A percentile compares a stretch with the other conserved stretches of the same genome.
These are phyloP conservation scores for Carallia pectinifolia DNA, from an alignment of 345 rosid genomes.

Conservation along the genomic window DNA sequence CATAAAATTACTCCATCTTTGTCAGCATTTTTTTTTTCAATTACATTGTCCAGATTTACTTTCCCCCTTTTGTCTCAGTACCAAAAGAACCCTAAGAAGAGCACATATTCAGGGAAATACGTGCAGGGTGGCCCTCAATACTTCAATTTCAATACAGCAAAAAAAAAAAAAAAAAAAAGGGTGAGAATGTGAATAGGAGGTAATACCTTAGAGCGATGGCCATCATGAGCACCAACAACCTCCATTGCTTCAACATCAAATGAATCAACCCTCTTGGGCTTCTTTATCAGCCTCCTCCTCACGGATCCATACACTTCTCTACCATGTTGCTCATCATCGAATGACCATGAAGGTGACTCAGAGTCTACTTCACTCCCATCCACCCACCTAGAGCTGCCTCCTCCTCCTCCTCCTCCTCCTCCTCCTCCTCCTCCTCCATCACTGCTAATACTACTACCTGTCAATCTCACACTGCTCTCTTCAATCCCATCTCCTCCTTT, in stretches of 20 bases:
- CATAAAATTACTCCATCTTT: too few relatives aligned
- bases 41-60: background rate
- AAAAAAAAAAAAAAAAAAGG: too few relatives aligned
- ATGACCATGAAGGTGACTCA: slow-evolving; percentile 46
- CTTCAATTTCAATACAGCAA: too few relatives aligned
- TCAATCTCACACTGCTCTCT: slow-evolving; percentile 53
- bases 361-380: slow-evolving; percentile 86
- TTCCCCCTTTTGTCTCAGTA: background rate
- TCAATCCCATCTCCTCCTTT: slow-evolving; percentile 69
- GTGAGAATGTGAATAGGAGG: background rate
- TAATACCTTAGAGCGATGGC: slow-evolving; percentile 54
- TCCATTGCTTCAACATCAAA: slow-evolving; percentile 98
- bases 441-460: slow-evolving; percentile 30
- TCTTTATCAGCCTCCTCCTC: slow-evolving; percentile 78
- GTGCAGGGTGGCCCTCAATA: background rate
- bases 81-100: background rate
- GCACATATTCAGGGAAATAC: background rate
- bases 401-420: slow-evolving; percentile 9
- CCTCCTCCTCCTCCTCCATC: slow-evolving; percentile 29
- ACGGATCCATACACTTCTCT: slow-evolving; percentile 50
- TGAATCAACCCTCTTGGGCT: slow-evolving; percentile 69
- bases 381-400: slow-evolving; percentile 78
- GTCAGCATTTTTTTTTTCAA: too few relatives aligned
- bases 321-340: slow-evolving; percentile 38
- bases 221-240: slow-evolving; percentile 54